Evolutionary conservation across 306 rosid species (phyloP).

Genomic region (Hylodesmum podocarpum): DNA sequence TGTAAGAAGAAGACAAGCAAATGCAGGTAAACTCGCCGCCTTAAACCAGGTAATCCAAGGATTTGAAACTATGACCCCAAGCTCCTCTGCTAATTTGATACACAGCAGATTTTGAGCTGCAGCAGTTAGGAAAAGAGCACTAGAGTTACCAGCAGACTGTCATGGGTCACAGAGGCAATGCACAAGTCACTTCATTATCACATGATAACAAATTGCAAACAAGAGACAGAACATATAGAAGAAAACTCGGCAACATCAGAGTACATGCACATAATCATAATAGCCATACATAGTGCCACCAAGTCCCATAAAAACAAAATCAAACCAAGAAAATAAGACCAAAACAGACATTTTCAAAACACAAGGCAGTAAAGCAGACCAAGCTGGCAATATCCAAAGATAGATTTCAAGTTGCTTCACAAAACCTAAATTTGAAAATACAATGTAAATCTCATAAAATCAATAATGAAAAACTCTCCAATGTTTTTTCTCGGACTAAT

Average conservation of each 20-base stretch:
- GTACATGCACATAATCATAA: background rate
- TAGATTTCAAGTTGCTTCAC: background rate
- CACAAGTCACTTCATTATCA: slow-evolving; percentile 40
- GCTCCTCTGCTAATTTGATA: slow-evolving; percentile 81
- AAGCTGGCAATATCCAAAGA: background rate
- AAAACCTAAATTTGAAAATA: background rate
- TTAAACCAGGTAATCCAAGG: slow-evolving; percentile 95
- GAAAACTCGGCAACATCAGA: slow-evolving; percentile 3
- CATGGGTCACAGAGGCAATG: slow-evolving; percentile 46
- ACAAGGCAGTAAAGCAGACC: background rate
- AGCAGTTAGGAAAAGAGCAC: slow-evolving; percentile 99
- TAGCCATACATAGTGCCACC: background rate
- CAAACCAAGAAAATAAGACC: background rate
- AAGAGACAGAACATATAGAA: background rate
- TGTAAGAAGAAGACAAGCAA: slow-evolving; percentile 66
- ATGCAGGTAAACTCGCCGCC: slow-evolving; percentile 86
- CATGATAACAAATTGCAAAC: slow-evolving; percentile 19
- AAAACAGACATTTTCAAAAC: background rate
- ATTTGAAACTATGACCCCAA: slow-evolving; percentile 71
- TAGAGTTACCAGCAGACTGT: slow-evolving; percentile 91
- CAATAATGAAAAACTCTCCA: background rate
- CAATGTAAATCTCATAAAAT: background rate
- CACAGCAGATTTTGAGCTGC: slow-evolving; percentile 97
- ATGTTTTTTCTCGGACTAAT: background rate
- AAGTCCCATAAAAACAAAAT: background rate